Conservation (phyloP, 371 early-diverging fungal genomes). For the Mortierella sp. region DNA sequence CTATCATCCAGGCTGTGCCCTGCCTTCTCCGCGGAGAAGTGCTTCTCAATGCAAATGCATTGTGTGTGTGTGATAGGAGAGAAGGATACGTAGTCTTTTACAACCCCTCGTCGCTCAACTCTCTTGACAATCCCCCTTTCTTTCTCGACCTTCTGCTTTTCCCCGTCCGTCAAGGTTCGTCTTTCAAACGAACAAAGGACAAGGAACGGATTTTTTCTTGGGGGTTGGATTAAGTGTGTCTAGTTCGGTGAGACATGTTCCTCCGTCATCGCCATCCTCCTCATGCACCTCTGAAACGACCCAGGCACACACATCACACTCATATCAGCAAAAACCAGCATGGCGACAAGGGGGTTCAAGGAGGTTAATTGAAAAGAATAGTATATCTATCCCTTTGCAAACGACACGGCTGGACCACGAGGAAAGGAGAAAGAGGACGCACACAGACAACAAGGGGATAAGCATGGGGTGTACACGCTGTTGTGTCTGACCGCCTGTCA, state of each 20-base stretch:
- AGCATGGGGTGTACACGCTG: no score
- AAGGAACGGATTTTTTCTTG: no score
- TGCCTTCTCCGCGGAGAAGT: slow-evolving; percentile 8
- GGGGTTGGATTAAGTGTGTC: not conserved
- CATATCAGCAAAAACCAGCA: not conserved
- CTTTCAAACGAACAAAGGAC: not conserved
- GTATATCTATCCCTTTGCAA: no score
- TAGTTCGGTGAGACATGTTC: no score
- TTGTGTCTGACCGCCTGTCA: not conserved
- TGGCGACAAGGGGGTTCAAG: not conserved
- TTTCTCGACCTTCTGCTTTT: not conserved
- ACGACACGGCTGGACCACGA: no score
- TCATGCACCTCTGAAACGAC: not conserved
- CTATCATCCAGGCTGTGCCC: slow-evolving; percentile 1
- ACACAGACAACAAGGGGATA: no score
- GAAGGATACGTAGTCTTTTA: not conserved
- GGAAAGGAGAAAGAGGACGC: no score
- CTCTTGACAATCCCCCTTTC: not conserved
- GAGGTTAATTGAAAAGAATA: not conserved
- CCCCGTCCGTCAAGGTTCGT: not conserved
- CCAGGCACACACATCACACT: not conserved
- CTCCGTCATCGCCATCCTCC: no score
- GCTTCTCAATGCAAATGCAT: no score
- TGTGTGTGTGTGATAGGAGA: no score
- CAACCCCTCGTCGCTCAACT: not conserved